Evolutionary conservation across 805 yeast genomes (phyloP).

Genomic region (Naumovozyma castellii): DNA sequence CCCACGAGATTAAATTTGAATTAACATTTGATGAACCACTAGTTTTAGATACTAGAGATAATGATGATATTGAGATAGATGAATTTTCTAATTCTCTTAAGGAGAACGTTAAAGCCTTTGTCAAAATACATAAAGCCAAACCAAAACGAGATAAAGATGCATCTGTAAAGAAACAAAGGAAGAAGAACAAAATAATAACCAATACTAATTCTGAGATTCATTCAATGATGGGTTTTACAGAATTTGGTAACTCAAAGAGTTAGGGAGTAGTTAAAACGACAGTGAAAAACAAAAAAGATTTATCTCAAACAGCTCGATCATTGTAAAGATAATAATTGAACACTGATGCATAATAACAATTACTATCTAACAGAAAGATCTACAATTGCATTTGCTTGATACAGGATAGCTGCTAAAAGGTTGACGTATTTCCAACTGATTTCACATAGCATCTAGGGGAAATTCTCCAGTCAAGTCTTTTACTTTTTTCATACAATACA

Average conservation of each 20-base stretch:
- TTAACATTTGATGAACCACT: slow-evolving; percentile 26
- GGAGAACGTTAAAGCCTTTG: slow-evolving; percentile 28
- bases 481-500: no score
- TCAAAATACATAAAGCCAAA: slow-evolving; percentile 28
- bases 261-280: no score
- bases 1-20: slow-evolving; percentile 44
- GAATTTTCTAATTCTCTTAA: slow-evolving; percentile 38
- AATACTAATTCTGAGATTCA: slow-evolving; percentile 19
- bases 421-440: no score
- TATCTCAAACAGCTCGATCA: no score
- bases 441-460: no score
- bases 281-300: no score
- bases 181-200: slow-evolving; percentile 23
- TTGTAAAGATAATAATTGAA: no score
- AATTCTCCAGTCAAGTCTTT: no score
- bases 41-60: slow-evolving; percentile 25
- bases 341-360: no score
- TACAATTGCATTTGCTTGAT: no score
- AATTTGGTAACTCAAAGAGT: slow-evolving; percentile 44
- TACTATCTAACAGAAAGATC: no score
- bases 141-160: slow-evolving; percentile 35
- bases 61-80: slow-evolving; percentile 37
- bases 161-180: slow-evolving; percentile 1
- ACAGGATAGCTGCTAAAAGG: no score
- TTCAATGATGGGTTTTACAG: slow-evolving; percentile 49